These are phyloP conservation scores for Leptographium flavum DNA, from an alignment of 2,329 filamentous ascomycete genomes.

Conservation along the genomic window DNA sequence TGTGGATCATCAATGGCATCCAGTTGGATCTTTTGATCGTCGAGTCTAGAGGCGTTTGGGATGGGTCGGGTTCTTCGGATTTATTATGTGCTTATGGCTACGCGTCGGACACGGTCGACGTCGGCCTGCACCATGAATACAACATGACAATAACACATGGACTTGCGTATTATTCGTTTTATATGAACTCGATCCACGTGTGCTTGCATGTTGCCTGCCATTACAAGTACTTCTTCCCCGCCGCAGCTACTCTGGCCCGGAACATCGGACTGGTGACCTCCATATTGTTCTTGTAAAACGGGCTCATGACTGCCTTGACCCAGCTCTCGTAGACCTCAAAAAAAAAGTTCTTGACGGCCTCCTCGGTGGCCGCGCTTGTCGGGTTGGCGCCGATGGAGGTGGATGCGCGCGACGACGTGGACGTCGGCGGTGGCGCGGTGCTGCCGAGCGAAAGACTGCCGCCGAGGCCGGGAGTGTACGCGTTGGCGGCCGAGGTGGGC, in stretches of 20 bases:
- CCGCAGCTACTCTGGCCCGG: constrained; percentile 63
- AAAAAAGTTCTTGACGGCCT: constrained; percentile 92
- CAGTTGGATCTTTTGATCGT: not conserved
- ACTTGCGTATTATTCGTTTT: too few species aligned
- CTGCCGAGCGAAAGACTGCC: constrained; percentile 7
- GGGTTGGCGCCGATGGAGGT: constrained; percentile 74
- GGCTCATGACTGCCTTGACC: constrained; percentile 94
- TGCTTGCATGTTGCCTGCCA: too few species aligned
- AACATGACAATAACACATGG: not conserved
- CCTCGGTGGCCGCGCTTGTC: constrained; percentile 78
- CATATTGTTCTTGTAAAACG: constrained; percentile 80
- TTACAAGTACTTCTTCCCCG: constrained; percentile 85
- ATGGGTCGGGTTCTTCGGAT: not conserved
- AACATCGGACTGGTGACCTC: constrained; percentile 81
- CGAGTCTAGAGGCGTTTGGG: not conserved
- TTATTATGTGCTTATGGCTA: not conserved
- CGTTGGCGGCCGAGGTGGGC: constrained; percentile 27
- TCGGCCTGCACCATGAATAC: constrained; percentile 1
- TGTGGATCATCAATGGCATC: not conserved
- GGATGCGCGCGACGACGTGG: constrained; percentile 36
- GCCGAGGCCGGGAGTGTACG: constrained; percentile 10
- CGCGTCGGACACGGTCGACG: not conserved
- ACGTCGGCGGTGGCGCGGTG: constrained; percentile 18
- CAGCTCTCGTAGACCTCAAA: constrained; percentile 90
- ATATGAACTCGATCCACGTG: too few species aligned